Base-by-base conservation (phyloP, 306 rosid species). In the Phaseolus lunatus region DNA sequence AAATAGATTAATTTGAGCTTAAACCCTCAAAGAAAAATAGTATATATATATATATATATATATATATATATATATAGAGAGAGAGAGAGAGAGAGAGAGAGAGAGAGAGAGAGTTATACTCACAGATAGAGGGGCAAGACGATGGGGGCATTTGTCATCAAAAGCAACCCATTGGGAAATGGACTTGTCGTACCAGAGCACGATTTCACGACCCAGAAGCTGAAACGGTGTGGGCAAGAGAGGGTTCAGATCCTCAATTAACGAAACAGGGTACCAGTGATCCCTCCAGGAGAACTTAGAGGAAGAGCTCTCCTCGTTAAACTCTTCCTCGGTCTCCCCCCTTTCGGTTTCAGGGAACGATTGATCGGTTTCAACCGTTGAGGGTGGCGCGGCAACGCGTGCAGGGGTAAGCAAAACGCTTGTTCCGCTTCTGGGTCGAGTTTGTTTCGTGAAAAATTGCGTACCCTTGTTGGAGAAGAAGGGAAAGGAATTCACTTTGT, bases 261-360 rank as follows among this genome's bases (percentile, higher is more conserved):
- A 67, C 13, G 97, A 95, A 87, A 92, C 92, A 3, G 98, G 98
- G 88, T 95, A 95, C 98, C 98, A 95, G n/a, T 95, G 97, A 88
- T 89, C 98, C 75, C 92, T 92, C 98, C 98, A 95, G 14, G 86
- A 70, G 77, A 95, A 95, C 67, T 91, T 89, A 0, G 91, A 78
- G 20, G 85, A 62, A 8, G 94, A 90, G 76, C 81, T 86, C 59
- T 86, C 96, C 2, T 85, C 86, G 1, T 74, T 78, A 2, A 66
- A 24, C 18, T 85, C 93, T 37, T 83, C 90, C 24, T 84, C 89
- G 48, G 63, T 65, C 23, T 82, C 86, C 9, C 31, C 47, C 9
- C 70, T 83, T 65, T 80, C 87, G 10, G 65, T 73, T 52, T 82
- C 88, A 16, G 81, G 74, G 48, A 58, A 47, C 3, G 66, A 66